Evolutionary conservation across 768 basidiomycete genomes (phyloP).

Genomic region (Chalciporus chontae): DNA sequence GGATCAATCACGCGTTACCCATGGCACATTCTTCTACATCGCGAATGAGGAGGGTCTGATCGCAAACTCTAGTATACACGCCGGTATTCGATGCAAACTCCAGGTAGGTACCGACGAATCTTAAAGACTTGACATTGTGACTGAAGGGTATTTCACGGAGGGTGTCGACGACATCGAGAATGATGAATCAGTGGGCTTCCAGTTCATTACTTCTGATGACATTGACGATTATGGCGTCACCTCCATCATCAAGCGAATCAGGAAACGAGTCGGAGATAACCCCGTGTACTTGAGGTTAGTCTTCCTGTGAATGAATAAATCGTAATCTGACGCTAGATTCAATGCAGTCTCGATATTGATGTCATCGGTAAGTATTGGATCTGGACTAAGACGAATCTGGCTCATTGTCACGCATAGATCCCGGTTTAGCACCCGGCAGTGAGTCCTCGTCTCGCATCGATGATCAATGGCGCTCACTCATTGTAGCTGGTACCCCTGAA

Average conservation of each 20-base stretch:
- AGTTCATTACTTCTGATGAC: slow-evolving; percentile 76
- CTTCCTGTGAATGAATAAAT: background rate
- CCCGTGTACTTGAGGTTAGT: slow-evolving; percentile 72
- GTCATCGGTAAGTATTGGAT: slow-evolving; percentile 54
- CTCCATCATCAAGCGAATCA: slow-evolving; percentile 68
- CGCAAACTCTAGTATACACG: slow-evolving; percentile 73
- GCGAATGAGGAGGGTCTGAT: slow-evolving; percentile 78
- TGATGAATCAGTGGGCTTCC: slow-evolving; percentile 73
- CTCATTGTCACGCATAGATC: slow-evolving; percentile 44
- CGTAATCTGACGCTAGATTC: background rate
- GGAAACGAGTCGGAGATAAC: slow-evolving; percentile 62
- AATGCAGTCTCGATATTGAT: slow-evolving; percentile 70
- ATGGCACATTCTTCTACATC: slow-evolving; percentile 83
- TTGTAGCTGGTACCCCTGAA: slow-evolving; percentile 76
- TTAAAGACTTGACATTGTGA: background rate
- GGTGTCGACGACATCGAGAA: slow-evolving; percentile 43
- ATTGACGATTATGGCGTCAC: slow-evolving; percentile 76
- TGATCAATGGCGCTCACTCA: background rate
- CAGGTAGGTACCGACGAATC: slow-evolving; percentile 35
- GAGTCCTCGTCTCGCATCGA: slow-evolving; percentile 24
- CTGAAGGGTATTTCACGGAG: slow-evolving; percentile 4
- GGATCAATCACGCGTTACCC: slow-evolving; percentile 67
- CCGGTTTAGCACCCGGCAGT: slow-evolving; percentile 78
- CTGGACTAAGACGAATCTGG: background rate
- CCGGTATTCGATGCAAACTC: slow-evolving; percentile 80